Conservation (phyloP, 257 asterid genomes). For the Nicotiana benthamiana region DNA sequence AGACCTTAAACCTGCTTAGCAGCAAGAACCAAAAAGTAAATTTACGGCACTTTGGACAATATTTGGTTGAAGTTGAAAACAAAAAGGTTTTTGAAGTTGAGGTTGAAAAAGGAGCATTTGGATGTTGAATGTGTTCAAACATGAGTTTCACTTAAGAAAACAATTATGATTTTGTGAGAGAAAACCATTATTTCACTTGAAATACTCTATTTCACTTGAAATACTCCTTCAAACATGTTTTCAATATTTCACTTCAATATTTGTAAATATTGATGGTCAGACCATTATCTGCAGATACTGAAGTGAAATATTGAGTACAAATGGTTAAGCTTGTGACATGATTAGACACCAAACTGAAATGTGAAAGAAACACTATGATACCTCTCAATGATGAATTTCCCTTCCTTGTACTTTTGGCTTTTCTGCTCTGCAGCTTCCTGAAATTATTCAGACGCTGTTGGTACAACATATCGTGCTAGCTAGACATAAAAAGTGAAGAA, state of each 20-base stretch:
- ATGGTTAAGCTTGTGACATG: not conserved
- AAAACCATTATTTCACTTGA: not conserved
- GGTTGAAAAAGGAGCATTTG: not conserved
- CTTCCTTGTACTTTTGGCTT: slow-evolving; percentile 70
- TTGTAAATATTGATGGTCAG: not conserved
- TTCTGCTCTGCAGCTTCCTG: slow-evolving; percentile 58
- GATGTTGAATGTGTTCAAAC: not conserved
- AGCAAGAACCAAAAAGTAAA: not conserved
- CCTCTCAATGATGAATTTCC: slow-evolving; percentile 81
- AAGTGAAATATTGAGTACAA: not conserved
- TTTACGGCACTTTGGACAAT: not conserved
- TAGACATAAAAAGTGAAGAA: not conserved
- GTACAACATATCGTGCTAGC: not conserved
- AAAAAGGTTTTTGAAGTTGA: not conserved
- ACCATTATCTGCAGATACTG: not conserved
- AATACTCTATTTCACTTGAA: not conserved
- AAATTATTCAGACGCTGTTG: not conserved
- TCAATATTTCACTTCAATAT: not conserved
- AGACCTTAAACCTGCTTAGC: slow-evolving; percentile 45
- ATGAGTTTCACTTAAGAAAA: not conserved
- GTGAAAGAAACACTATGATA: slow-evolving; percentile 12
- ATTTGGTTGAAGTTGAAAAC: not conserved
- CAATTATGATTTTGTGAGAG: not conserved
- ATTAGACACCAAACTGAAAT: not conserved
- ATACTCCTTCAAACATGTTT: not conserved